phyloP scores from a whole-genome alignment of 1,284 basidiomycete species.

The Pseudozyma sp. region DNA sequence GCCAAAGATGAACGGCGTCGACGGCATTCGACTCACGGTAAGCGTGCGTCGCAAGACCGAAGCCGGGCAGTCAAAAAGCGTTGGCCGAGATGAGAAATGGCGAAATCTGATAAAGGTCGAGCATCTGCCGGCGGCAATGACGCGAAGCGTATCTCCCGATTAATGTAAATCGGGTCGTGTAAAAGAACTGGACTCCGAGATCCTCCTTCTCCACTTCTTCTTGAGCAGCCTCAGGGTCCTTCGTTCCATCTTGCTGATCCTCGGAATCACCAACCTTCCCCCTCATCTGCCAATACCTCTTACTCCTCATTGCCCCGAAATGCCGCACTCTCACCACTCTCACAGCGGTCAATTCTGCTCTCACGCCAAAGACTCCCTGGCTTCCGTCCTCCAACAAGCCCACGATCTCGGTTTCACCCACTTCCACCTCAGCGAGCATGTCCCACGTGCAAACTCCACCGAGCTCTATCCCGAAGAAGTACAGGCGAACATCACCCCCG shows the following conservation, averaged over 20 bases:
- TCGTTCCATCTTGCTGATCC: not conserved
- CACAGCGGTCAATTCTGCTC: conserved; percentile 97
- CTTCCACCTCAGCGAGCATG: conserved; percentile 93
- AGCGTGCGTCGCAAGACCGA: too few relatives aligned
- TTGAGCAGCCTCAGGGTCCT: not conserved
- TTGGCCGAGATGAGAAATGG: too few relatives aligned
- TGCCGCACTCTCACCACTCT: conserved; percentile 86
- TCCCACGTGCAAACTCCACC: conserved; percentile 81
- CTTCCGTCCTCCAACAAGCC: conserved; percentile 83
- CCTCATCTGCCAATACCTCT: not conserved
- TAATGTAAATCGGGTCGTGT: too few relatives aligned
- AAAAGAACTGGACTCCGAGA: not conserved
- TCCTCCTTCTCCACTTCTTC: conserved; percentile 1
- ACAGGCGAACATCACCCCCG: conserved; percentile 70
- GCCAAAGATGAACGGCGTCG: too few relatives aligned
- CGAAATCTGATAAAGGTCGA: too few relatives aligned
- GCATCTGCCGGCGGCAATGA: too few relatives aligned
- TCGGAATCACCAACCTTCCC: not conserved
- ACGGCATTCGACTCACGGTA: too few relatives aligned
- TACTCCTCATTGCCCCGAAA: conserved; percentile 64
- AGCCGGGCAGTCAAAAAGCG: too few relatives aligned
- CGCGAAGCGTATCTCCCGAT: too few relatives aligned
- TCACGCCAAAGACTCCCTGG: conserved; percentile 82
- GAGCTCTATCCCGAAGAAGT: conserved; percentile 95
- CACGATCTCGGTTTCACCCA: conserved; percentile 81